Percentiles rank a stretch among this genome's conserved stretches.
Evolutionary conservation across 257 asterid species (phyloP).

Genomic region (Jacaranda copaia): DNA sequence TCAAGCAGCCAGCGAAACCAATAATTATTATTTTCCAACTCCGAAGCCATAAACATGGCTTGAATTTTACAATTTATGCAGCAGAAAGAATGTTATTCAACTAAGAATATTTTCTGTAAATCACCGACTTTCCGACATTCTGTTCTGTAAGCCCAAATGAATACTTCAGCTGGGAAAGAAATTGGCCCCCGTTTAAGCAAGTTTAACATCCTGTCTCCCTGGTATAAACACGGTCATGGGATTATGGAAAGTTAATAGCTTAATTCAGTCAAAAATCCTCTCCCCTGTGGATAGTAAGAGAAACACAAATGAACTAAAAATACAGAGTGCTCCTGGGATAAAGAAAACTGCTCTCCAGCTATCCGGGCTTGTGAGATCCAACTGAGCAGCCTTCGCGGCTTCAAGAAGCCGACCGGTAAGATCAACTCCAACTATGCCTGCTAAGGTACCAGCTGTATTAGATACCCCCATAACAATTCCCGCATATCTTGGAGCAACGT

Average conservation of each 20-base stretch:
- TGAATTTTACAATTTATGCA: conserved; percentile 19
- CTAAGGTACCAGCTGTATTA: conserved; percentile 92
- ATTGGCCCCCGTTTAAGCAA: too few relatives aligned
- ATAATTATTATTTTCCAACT: not conserved
- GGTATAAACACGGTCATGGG: too few relatives aligned
- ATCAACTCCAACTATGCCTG: conserved; percentile 90
- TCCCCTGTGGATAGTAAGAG: conserved; percentile 82
- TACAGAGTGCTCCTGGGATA: conserved; percentile 85
- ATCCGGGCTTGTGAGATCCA: conserved; percentile 78
- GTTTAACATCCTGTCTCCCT: too few relatives aligned
- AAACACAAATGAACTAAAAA: conserved; percentile 74
- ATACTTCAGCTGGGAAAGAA: too few relatives aligned
- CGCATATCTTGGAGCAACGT: conserved; percentile 93
- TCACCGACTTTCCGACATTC: too few relatives aligned
- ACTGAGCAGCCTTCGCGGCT: conserved; percentile 70
- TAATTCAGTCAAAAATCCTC: conserved; percentile 81
- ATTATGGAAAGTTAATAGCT: too few relatives aligned
- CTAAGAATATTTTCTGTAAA: not conserved
- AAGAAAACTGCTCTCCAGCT: conserved; percentile 85
- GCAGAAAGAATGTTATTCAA: conserved; percentile 4
- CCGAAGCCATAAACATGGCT: not conserved
- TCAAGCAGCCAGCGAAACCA: not conserved
- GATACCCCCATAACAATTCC: conserved; percentile 97
- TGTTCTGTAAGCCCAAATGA: too few relatives aligned
- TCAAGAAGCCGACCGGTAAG: conserved; percentile 92